Conservation (phyloP, 371 early-diverging fungal genomes). For the Vairimorpha ceranae region DNA sequence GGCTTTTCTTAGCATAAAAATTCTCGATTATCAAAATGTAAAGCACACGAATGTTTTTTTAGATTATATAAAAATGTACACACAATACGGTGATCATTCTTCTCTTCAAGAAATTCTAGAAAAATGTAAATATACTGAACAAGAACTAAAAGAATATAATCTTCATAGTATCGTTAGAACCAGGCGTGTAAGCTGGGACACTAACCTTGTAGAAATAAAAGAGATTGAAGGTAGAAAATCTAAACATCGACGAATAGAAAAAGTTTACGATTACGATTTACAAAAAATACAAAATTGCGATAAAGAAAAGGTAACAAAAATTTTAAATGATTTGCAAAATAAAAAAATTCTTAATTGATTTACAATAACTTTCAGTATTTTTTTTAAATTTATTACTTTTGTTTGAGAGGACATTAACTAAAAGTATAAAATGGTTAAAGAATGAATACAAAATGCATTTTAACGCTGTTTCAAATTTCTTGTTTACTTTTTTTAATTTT, state of each 20-base stretch:
- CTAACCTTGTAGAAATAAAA: neutral
- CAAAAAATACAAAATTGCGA: neutral
- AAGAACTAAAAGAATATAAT: neutral
- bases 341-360: neutral
- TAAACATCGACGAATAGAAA: neutral
- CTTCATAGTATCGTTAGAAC: neutral
- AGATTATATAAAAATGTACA: neutral
- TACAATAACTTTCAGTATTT: no score
- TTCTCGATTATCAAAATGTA: neutral
- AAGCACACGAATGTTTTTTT: neutral
- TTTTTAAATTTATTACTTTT: no score
- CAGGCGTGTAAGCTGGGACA: slow-evolving; percentile 12
- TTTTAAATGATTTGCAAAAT: neutral
- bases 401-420: no score
- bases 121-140: neutral
- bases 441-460: no score
- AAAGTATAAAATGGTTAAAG: no score
- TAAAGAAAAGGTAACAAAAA: neutral
- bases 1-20: neutral
- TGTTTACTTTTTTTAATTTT: neutral
- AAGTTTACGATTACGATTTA: neutral
- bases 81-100: neutral
- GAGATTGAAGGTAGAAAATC: slow-evolving; percentile 19
- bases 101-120: neutral
- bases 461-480: no score